These are phyloP conservation scores for Hysterangium stoloniferum DNA, from an alignment of 768 basidiomycete species.

Conservation along the genomic window DNA sequence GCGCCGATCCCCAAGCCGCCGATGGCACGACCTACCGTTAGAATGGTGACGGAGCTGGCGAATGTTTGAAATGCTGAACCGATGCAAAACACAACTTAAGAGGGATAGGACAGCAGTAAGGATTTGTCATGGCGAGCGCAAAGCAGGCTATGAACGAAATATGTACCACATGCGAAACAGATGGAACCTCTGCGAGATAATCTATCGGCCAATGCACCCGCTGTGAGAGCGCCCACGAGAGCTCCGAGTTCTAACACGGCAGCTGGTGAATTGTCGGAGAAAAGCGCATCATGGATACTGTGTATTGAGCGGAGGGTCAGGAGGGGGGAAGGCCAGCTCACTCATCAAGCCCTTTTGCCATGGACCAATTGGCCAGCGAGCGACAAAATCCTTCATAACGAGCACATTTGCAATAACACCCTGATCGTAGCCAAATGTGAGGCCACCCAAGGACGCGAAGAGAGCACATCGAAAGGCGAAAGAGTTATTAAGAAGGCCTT, in stretches of 20 bases:
- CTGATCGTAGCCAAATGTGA: conserved; percentile 80
- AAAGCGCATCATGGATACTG: neutral
- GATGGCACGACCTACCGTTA: conserved; percentile 64
- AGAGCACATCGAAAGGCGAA: conserved; percentile 61
- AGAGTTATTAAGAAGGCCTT: conserved; percentile 55
- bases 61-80: conserved; percentile 64
- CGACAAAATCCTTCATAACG: conserved; percentile 69
- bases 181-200: conserved; percentile 64
- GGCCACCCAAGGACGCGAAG: conserved; percentile 69
- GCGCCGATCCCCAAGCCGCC: conserved; percentile 80
- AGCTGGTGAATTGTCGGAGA: conserved; percentile 33
- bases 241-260: conserved; percentile 74
- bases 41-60: conserved; percentile 45
- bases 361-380: conserved; percentile 61
- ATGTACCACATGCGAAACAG: conserved; percentile 56
- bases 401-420: conserved; percentile 83
- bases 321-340: conserved; percentile 25
- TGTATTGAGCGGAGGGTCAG: neutral
- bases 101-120: neutral
- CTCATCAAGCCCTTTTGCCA: conserved; percentile 75
- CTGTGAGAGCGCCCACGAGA: conserved; percentile 60
- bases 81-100: conserved; percentile 56
- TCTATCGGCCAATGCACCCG: conserved; percentile 61
- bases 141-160: neutral
- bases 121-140: neutral